Evolutionary conservation across 148 eudicot genomes (phyloP).

Genomic region (Rhododendron griersonianum): DNA sequence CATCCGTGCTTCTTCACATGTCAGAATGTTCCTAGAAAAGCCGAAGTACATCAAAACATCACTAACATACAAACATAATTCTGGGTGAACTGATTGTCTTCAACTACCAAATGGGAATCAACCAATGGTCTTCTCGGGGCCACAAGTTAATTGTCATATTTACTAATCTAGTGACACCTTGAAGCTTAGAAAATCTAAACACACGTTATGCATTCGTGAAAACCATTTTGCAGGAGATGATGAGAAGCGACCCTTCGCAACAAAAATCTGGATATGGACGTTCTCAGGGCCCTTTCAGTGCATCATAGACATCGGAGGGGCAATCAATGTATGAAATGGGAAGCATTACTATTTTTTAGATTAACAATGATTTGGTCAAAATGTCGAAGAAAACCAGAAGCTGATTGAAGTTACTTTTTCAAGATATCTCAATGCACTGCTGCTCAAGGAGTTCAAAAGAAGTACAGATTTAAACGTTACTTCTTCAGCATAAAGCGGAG

Average conservation of each 20-base stretch:
- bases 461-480: not conserved
- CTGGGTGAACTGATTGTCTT: not conserved
- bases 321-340: not conserved
- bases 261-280: conserved; percentile 4
- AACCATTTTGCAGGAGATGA: conserved; percentile 2
- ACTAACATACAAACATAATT: not conserved
- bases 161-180: not conserved
- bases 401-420: not conserved
- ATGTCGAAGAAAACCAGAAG: not conserved
- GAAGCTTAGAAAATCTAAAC: not conserved
- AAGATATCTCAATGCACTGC: not conserved
- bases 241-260: conserved; percentile 1
- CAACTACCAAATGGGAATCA: conserved; percentile 2
- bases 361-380: not conserved
- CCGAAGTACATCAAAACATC: not conserved
- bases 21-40: not conserved
- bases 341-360: not conserved
- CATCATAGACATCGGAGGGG: not conserved
- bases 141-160: not conserved
- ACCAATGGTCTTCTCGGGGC: not conserved
- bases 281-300: not conserved
- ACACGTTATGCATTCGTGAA: not conserved
- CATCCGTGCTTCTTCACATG: not conserved
- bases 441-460: not conserved
- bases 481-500: not conserved